Evolutionary conservation across 192 early-diverging fungal species (phyloP).

Genomic region (Backusella morwellensis): DNA sequence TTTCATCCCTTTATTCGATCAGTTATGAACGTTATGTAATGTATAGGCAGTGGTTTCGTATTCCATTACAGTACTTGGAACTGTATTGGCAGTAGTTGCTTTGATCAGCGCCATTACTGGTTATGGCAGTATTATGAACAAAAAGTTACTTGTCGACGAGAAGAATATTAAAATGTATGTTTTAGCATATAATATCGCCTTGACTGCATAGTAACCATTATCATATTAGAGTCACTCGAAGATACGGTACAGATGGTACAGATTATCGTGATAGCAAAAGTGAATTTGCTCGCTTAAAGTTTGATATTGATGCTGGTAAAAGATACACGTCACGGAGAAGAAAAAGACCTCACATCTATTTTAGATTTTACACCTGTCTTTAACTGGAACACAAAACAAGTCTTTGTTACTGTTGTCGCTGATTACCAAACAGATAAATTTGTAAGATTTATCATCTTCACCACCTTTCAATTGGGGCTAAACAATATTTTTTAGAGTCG

Average conservation of each 20-base stretch:
- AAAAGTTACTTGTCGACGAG: slow-evolving; percentile 15
- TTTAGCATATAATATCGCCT: background rate
- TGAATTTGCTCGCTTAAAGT: slow-evolving; percentile 61
- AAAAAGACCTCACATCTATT: background rate
- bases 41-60: slow-evolving; percentile 26
- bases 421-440: slow-evolving; percentile 72
- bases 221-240: slow-evolving; percentile 38
- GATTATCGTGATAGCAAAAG: slow-evolving; percentile 54
- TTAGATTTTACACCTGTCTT: slow-evolving; percentile 76
- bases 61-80: slow-evolving; percentile 18
- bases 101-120: slow-evolving; percentile 20
- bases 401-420: slow-evolving; percentile 76
- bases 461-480: background rate
- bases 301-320: slow-evolving; percentile 71
- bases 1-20: background rate
- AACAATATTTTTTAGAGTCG: slow-evolving; percentile 31
- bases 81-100: slow-evolving; percentile 27
- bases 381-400: slow-evolving; percentile 90
- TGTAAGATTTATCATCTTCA: slow-evolving; percentile 38
- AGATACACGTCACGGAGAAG: background rate
- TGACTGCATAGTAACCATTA: background rate
- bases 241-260: slow-evolving; percentile 50
- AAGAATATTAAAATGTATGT: slow-evolving; percentile 28
- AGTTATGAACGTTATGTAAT: background rate
- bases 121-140: background rate